A percentile compares a stretch with the other conserved stretches of the same genome.
phyloP scores from a whole-genome alignment of 1,139 yeast species.

The Kodamaea fungicola region DNA sequence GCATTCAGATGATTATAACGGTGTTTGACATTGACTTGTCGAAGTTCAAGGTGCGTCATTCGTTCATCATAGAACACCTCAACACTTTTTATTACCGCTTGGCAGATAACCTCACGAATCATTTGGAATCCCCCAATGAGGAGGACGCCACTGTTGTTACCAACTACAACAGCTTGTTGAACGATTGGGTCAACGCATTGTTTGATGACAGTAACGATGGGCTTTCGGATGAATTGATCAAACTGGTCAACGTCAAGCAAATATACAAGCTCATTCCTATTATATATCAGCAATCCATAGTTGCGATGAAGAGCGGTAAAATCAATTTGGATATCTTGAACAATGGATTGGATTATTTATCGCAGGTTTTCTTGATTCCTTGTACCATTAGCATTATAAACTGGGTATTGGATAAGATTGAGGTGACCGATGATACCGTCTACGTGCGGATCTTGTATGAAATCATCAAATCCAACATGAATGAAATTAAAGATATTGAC shows the following conservation, averaged over 20 bases:
- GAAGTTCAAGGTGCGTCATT: conserved; percentile 21
- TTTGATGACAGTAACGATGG: conserved; percentile 76
- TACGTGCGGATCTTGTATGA: conserved; percentile 20
- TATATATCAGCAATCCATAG: conserved; percentile 68
- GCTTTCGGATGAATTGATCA: conserved; percentile 76
- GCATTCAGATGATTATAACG: conserved; percentile 43
- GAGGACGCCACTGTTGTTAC: conserved; percentile 31
- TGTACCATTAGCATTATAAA: conserved; percentile 35
- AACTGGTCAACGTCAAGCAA: conserved; percentile 63
- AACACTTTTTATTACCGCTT: conserved; percentile 33
- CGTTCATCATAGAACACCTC: conserved; percentile 34
- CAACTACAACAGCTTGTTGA: conserved; percentile 48
- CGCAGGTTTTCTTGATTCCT: conserved; percentile 41
- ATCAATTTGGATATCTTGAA: conserved; percentile 34
- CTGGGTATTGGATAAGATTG: conserved; percentile 22
- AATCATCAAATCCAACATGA: conserved; percentile 21
- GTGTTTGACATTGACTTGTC: conserved; percentile 42
- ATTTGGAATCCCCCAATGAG: conserved; percentile 13
- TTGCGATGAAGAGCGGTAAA: conserved; percentile 55
- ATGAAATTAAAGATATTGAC: conserved; percentile 9
- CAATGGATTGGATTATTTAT: conserved; percentile 45
- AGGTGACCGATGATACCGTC: conserved; percentile 9
- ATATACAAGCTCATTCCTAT: conserved; percentile 67
- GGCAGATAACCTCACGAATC: conserved; percentile 25
- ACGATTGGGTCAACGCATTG: conserved; percentile 77